phyloP scores from a whole-genome alignment of 805 yeast species.

The Wickerhamiella azymoides region DNA sequence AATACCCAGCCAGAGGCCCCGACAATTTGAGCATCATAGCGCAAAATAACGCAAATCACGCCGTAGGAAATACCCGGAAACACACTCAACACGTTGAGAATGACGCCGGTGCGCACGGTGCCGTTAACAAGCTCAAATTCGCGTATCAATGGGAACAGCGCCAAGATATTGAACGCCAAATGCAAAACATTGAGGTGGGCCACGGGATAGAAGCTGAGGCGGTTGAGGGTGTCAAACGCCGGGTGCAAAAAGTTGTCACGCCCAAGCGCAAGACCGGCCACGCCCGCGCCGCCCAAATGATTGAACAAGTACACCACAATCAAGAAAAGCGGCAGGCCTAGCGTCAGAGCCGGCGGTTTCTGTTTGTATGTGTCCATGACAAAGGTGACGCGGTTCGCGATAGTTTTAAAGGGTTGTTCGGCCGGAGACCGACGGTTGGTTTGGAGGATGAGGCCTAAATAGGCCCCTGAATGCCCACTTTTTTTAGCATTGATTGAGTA shows the following conservation, averaged over 20 bases:
- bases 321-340: conserved; percentile 45
- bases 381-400: no score
- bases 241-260: conserved; percentile 39
- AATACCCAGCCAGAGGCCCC: conserved; percentile 63
- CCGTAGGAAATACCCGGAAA: conserved; percentile 53
- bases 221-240: conserved; percentile 30
- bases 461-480: no score
- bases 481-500: no score
- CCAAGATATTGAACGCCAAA: conserved; percentile 42
- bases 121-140: conserved; percentile 63
- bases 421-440: no score
- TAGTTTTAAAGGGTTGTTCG: no score
- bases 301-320: conserved; percentile 31
- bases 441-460: no score
- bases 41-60: conserved; percentile 3
- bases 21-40: neutral
- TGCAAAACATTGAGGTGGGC: conserved; percentile 53
- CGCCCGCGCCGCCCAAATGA: conserved; percentile 15
- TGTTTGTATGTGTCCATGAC: no score
- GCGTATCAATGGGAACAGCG: conserved; percentile 46
- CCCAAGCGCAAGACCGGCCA: conserved; percentile 34
- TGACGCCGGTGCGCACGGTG: conserved; percentile 72
- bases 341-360: neutral
- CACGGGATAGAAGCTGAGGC: conserved; percentile 59
- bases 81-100: conserved; percentile 58